A percentile compares a stretch with the other conserved stretches of the same genome.
Evolutionary conservation across 2,329 filamentous ascomycete species (phyloP).

Genomic region (Fusarium falciforme): DNA sequence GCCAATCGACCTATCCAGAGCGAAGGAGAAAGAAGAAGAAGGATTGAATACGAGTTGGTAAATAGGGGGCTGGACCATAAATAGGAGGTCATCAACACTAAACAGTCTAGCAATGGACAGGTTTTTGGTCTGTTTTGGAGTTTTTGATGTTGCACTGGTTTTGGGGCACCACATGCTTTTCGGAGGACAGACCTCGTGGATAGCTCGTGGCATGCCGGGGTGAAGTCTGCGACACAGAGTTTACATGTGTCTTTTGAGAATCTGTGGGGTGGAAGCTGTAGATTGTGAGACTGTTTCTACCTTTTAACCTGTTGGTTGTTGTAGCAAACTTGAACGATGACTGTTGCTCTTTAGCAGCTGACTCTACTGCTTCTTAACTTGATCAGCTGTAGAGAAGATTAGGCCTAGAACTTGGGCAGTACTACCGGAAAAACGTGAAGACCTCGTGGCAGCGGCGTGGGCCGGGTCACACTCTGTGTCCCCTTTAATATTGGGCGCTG

Average conservation of each 20-base stretch:
- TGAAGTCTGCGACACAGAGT: neutral
- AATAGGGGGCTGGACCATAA: neutral
- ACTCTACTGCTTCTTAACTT: neutral
- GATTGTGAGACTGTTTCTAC: neutral
- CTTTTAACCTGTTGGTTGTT: neutral
- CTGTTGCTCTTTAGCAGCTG: neutral
- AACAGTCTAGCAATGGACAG: neutral
- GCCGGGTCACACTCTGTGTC: neutral
- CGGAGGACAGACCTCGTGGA: slow-evolving; percentile 7
- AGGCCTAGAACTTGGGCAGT: neutral
- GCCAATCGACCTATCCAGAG: neutral
- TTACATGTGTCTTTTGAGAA: neutral
- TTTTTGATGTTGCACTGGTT: neutral
- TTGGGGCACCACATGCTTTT: neutral
- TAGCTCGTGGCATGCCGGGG: slow-evolving; percentile 2
- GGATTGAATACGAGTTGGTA: neutral
- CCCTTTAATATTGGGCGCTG: neutral
- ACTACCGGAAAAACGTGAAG: slow-evolving; percentile 6
- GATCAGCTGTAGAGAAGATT: neutral
- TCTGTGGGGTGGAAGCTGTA: neutral
- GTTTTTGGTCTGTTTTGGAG: neutral
- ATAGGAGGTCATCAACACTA: neutral
- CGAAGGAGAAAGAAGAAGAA: neutral
- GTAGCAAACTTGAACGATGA: neutral
- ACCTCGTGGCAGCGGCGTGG: slow-evolving; percentile 11